Base-by-base conservation (phyloP, 2,329 filamentous ascomycete species). In the Phyllosticta citriasiana region DNA sequence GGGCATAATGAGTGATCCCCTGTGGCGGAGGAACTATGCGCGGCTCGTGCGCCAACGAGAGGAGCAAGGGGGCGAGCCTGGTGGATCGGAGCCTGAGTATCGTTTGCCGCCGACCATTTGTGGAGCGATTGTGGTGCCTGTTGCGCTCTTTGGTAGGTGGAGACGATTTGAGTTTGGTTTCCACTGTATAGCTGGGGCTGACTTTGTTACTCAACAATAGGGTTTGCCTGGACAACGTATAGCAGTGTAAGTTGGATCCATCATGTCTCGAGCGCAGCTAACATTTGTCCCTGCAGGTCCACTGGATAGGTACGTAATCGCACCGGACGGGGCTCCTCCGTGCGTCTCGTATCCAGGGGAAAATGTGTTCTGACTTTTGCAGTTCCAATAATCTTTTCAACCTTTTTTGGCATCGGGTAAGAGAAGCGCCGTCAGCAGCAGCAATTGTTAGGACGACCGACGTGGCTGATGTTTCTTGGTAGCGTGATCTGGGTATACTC, bases 201-300 rank as follows among this genome's bases (percentile, higher is more conserved):
- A 74, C 67, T 61, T 62, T 56, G 63, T 65, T 14, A 47, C 27
- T 16, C 12, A 30, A 27, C 63, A 55, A 51, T 73, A 78, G 77
- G 77, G 76, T 96, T 96, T 74, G 91, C 85, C 8, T 96, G 91
- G 88, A 91, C 89, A 4, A 88, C 88, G 14, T 92, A 86, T 71
- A 73, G 85, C 2, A 81, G 74, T 66, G 82, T 96, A 56, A 90
- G 74, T 93, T 86, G 40, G 4, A 24, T 55, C 86, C 88, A 89
- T 64, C 80, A 59, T 62, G 40, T 86, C 54, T 87, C 88, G 62
- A 53, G 64, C 64, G 50, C 65, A 68, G 70, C 70, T 68, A 68
- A 68, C 65, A 67, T 67, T 47, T 66, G 65, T 63, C 64, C 66
- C 62, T 70, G 69, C 68, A 78, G 77, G 75, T 79, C 65, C 77